Evolutionary conservation across 2,329 filamentous ascomycete species (phyloP).

Genomic region (Claviceps citrina): DNA sequence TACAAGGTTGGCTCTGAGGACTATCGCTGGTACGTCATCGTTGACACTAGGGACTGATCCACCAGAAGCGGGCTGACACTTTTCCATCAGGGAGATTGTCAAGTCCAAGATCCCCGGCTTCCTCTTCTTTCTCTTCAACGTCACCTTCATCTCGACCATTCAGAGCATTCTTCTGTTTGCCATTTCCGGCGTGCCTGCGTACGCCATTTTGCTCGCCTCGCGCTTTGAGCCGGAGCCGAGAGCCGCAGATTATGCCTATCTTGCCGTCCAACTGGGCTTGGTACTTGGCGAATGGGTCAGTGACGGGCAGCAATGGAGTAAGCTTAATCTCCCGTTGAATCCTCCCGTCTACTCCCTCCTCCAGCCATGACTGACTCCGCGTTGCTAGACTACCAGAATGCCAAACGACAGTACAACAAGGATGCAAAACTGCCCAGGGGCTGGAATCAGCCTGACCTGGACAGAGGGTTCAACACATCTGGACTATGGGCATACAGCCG

Average conservation of each 20-base stretch:
- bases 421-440: slow-evolving; percentile 53
- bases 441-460: slow-evolving; percentile 59
- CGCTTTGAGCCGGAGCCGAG: slow-evolving; percentile 40
- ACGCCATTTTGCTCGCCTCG: slow-evolving; percentile 61
- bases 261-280: slow-evolving; percentile 31
- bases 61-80: slow-evolving; percentile 1
- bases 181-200: slow-evolving; percentile 62
- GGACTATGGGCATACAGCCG: slow-evolving; percentile 80
- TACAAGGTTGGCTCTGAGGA: slow-evolving; percentile 84
- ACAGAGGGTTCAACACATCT: slow-evolving; percentile 72
- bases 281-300: slow-evolving; percentile 60
- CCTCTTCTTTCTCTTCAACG: slow-evolving; percentile 71
- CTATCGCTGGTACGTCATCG: slow-evolving; percentile 68
- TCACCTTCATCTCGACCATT: slow-evolving; percentile 71
- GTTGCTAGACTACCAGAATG: slow-evolving; percentile 54
- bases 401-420: slow-evolving; percentile 61
- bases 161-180: slow-evolving; percentile 72
- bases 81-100: slow-evolving; percentile 46
- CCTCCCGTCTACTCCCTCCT: not conserved
- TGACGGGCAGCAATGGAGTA: slow-evolving; percentile 86
- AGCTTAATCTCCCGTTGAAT: not conserved
- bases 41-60: not conserved
- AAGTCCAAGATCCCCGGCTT: slow-evolving; percentile 46
- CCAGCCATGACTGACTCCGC: not conserved
- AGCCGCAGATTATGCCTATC: slow-evolving; percentile 32